Evolutionary conservation across 176 grass and related monocot genomes (phyloP).

Genomic region (Juncus inflexus): DNA sequence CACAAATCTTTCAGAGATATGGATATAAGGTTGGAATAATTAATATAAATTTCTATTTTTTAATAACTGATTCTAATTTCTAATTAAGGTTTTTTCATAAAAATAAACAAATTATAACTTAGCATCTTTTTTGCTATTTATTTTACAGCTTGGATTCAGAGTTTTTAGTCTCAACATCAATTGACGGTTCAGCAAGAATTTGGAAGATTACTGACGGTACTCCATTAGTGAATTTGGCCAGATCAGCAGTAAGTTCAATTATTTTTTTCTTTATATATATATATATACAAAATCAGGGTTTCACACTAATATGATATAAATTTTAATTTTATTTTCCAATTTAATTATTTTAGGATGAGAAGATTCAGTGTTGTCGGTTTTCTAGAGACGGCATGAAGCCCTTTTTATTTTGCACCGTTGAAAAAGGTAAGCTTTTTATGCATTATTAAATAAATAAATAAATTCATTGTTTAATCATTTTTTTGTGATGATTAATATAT

Average conservation of each 20-base stretch:
- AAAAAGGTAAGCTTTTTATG: constrained; percentile 57
- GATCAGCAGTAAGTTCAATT: constrained; percentile 53
- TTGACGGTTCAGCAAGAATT: constrained; percentile 95
- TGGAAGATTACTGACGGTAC: constrained; percentile 85
- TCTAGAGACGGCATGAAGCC: constrained; percentile 98
- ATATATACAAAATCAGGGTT: background rate
- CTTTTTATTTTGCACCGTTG: constrained; percentile 86
- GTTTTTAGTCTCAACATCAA: constrained; percentile 88
- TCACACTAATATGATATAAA: background rate
- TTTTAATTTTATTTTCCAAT: too few species aligned
- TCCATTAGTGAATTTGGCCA: constrained; percentile 69
- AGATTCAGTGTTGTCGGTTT: constrained; percentile 88
- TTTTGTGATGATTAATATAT: too few species aligned
- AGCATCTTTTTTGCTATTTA: constrained; percentile 14
- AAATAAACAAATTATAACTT: constrained; percentile 16
- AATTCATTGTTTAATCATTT: too few species aligned
- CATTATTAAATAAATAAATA: too few species aligned
- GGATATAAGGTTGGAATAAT: constrained; percentile 77
- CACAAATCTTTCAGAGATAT: constrained; percentile 94
- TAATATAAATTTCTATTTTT: constrained; percentile 8
- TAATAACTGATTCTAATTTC: background rate
- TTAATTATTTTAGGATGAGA: constrained; percentile 53
- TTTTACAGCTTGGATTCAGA: constrained; percentile 92
- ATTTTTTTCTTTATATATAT: constrained; percentile 4
- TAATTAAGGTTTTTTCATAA: background rate